Evolutionary conservation across 352 stramenopile genomes (phyloP).

Genomic region (Plasmopara viticola): DNA sequence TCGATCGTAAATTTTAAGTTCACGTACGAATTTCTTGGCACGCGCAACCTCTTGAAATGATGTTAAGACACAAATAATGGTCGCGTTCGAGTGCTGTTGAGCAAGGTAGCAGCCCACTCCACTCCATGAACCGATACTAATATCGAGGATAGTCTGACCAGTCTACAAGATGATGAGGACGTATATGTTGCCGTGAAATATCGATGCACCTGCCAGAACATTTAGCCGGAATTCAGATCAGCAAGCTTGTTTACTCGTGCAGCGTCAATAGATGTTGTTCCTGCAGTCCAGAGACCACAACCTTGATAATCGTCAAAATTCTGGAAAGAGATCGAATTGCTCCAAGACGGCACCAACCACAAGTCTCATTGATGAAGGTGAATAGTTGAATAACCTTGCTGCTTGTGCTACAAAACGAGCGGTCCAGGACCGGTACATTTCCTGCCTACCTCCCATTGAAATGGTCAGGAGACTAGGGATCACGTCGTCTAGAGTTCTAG

Average conservation of each 20-base stretch:
- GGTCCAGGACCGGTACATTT: conserved; percentile 85
- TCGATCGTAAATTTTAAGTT: conserved; percentile 50
- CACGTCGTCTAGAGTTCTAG: conserved; percentile 58
- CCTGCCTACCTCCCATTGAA: conserved; percentile 68
- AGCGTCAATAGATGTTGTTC: conserved; percentile 41
- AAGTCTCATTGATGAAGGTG: conserved; percentile 56
- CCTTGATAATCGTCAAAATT: conserved; percentile 63
- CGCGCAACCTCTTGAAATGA: conserved; percentile 52
- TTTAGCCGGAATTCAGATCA: too few species aligned
- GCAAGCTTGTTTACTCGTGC: conserved; percentile 68
- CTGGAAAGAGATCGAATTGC: conserved; percentile 67
- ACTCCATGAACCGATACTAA: conserved; percentile 79
- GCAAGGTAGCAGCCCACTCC: conserved; percentile 72
- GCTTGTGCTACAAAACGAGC: conserved; percentile 67
- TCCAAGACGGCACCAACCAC: conserved; percentile 62
- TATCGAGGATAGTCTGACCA: conserved; percentile 64
- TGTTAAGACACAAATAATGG: conserved; percentile 48
- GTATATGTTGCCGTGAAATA: not conserved
- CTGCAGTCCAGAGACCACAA: conserved; percentile 65
- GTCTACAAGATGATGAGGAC: conserved; percentile 22
- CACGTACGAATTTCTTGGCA: conserved; percentile 50
- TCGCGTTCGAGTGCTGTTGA: conserved; percentile 41
- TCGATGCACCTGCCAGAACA: conserved; percentile 35
- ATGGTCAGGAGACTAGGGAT: conserved; percentile 73
- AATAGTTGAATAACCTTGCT: conserved; percentile 72